Evolutionary conservation across 2,329 filamentous ascomycete genomes (phyloP).

Genomic region (Aspergillus fumigatus): DNA sequence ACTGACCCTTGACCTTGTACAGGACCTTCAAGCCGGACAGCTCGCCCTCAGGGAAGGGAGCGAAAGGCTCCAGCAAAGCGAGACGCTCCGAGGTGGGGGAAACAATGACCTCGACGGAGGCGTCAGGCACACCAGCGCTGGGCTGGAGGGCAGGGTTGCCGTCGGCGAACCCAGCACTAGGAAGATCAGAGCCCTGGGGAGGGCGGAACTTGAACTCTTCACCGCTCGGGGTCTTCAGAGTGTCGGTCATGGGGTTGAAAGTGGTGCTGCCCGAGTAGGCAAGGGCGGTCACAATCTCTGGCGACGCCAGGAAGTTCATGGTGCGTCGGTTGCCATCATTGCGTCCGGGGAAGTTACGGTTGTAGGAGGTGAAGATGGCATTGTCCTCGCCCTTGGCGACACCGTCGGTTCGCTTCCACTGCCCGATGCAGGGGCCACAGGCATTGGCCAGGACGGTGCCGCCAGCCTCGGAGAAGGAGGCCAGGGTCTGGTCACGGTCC

Average conservation of each 20-base stretch:
- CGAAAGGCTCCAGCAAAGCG: conserved; percentile 85
- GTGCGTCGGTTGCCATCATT: conserved; percentile 96
- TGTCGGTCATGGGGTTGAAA: conserved; percentile 93
- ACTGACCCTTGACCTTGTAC: conserved; percentile 95
- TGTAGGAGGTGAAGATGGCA: conserved; percentile 95
- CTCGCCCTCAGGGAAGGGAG: conserved; percentile 72
- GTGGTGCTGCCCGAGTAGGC: conserved; percentile 86
- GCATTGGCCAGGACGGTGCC: conserved; percentile 91
- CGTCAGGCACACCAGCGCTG: conserved; percentile 65
- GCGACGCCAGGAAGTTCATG: conserved; percentile 98
- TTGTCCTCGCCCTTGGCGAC: conserved; percentile 81
- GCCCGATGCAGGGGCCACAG: conserved; percentile 88
- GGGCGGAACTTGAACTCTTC: conserved; percentile 79
- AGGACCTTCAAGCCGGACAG: conserved; percentile 76
- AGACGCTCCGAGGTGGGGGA: conserved; percentile 85
- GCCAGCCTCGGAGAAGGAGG: conserved; percentile 80
- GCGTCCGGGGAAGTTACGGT: conserved; percentile 94
- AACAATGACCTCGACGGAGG: conserved; percentile 68
- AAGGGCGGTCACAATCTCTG: conserved; percentile 95
- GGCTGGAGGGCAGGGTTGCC: conserved; percentile 73
- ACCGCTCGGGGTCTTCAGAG: conserved; percentile 73
- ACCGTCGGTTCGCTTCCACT: conserved; percentile 90
- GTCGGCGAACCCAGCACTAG: conserved; percentile 70
- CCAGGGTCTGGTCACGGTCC: conserved; percentile 79
- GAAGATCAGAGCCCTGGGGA: conserved; percentile 58